Evolutionary conservation across 768 basidiomycete genomes (phyloP).

Genomic region (Pulveroboletus sp.): DNA sequence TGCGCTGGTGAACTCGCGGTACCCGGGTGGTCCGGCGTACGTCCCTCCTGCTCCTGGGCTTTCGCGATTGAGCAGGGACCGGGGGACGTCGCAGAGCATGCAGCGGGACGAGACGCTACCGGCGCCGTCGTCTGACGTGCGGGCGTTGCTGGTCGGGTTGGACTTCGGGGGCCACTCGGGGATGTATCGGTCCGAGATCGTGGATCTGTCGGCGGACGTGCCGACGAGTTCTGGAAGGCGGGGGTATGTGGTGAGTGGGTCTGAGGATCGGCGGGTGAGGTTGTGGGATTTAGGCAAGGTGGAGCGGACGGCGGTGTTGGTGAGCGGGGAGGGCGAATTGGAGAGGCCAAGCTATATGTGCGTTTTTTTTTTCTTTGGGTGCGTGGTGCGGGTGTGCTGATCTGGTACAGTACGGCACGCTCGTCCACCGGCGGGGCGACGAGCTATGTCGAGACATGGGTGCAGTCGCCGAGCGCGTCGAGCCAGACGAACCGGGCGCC

Average conservation of each 20-base stretch:
- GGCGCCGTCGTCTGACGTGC: slow-evolving; percentile 60
- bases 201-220: slow-evolving; percentile 39
- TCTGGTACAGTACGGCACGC: slow-evolving; percentile 27
- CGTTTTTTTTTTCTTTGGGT: slow-evolving; percentile 1
- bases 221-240: slow-evolving; percentile 42
- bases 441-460: slow-evolving; percentile 64
- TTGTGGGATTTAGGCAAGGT: slow-evolving; percentile 81
- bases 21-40: slow-evolving; percentile 36
- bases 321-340: slow-evolving; percentile 69
- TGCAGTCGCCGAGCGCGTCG: slow-evolving; percentile 36
- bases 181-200: slow-evolving; percentile 49
- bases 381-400: slow-evolving; percentile 6
- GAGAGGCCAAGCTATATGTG: slow-evolving; percentile 80
- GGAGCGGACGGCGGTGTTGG: slow-evolving; percentile 73
- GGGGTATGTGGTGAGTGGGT: slow-evolving; percentile 84
- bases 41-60: slow-evolving; percentile 5
- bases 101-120: slow-evolving; percentile 34
- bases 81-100: slow-evolving; percentile 33
- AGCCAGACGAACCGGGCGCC: slow-evolving; percentile 63
- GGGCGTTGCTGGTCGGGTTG: slow-evolving; percentile 63
- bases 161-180: slow-evolving; percentile 74
- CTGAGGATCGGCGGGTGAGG: slow-evolving; percentile 83
- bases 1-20: slow-evolving; percentile 69
- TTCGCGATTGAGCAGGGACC: slow-evolving; percentile 28
- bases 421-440: slow-evolving; percentile 42